Evolutionary conservation across 1,284 basidiomycete species (phyloP).

Genomic region (Pterulicium gracile): DNA sequence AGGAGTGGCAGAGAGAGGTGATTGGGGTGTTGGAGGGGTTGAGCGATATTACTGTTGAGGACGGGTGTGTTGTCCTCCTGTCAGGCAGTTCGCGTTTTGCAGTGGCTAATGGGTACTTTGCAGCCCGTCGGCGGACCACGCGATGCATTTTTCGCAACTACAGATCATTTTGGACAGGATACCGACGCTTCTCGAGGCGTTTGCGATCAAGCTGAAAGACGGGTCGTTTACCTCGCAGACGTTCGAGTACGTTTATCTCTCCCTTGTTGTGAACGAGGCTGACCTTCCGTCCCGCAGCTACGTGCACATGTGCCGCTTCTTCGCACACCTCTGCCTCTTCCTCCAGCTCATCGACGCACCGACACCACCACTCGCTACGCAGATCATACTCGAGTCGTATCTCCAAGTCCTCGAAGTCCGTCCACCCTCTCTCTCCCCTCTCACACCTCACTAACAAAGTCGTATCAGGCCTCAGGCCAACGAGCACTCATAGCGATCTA

Average conservation of each 20-base stretch:
- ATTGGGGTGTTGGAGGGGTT: constrained; percentile 39
- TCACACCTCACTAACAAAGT: background rate
- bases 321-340: constrained; percentile 90
- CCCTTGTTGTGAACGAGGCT: background rate
- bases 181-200: constrained; percentile 59
- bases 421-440: background rate
- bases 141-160: constrained; percentile 81
- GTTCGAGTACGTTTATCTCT: constrained; percentile 44
- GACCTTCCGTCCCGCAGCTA: constrained; percentile 31
- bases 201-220: constrained; percentile 50
- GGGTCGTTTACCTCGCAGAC: constrained; percentile 35
- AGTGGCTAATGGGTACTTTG: constrained; percentile 3
- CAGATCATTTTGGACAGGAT: constrained; percentile 77
- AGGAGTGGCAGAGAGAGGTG: constrained; percentile 56
- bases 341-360: constrained; percentile 72
- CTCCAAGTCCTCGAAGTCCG: constrained; percentile 77
- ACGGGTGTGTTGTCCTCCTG: constrained; percentile 33
- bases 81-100: constrained; percentile 5
- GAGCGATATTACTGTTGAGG: constrained; percentile 38
- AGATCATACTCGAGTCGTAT: constrained; percentile 72
- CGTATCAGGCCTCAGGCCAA: constrained; percentile 44
- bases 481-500: constrained; percentile 89
- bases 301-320: constrained; percentile 74
- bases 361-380: constrained; percentile 65
- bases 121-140: constrained; percentile 63